Evolutionary conservation across 306 rosid genomes (phyloP).

Genomic region (Rubus parviflorus): DNA sequence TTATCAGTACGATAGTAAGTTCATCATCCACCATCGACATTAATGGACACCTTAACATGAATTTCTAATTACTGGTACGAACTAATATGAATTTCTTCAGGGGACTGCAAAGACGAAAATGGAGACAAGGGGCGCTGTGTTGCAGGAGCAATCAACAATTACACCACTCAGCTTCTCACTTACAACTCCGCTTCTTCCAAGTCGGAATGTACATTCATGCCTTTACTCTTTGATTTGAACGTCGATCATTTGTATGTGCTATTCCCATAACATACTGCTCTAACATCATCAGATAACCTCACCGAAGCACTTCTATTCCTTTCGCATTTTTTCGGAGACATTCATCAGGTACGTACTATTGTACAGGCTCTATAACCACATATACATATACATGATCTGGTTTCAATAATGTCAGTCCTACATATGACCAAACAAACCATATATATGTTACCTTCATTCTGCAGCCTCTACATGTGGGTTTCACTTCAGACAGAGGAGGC

Average conservation of each 20-base stretch:
- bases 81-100: slow-evolving; percentile 25
- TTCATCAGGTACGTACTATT: slow-evolving; percentile 65
- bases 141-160: slow-evolving; percentile 67
- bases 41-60: not conserved
- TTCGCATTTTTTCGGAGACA: slow-evolving; percentile 81
- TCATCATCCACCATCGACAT: slow-evolving; percentile 1
- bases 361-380: not conserved
- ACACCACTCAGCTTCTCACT: slow-evolving; percentile 66
- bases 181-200: slow-evolving; percentile 25
- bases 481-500: slow-evolving; percentile 69
- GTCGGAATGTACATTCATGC: slow-evolving; percentile 39
- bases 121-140: slow-evolving; percentile 62
- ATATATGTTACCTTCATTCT: not conserved
- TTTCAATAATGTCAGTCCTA: not conserved
- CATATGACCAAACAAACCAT: not conserved
- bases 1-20: slow-evolving; percentile 50
- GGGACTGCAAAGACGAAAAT: slow-evolving; percentile 75
- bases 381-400: not conserved
- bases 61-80: not conserved
- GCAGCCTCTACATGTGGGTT: slow-evolving; percentile 94
- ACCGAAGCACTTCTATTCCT: slow-evolving; percentile 75
- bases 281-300: slow-evolving; percentile 59
- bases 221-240: not conserved
- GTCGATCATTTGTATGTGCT: not conserved
- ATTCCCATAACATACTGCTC: slow-evolving; percentile 16